Evolutionary conservation across 768 basidiomycete genomes (phyloP).

Genomic region (Mycena epipterygia): DNA sequence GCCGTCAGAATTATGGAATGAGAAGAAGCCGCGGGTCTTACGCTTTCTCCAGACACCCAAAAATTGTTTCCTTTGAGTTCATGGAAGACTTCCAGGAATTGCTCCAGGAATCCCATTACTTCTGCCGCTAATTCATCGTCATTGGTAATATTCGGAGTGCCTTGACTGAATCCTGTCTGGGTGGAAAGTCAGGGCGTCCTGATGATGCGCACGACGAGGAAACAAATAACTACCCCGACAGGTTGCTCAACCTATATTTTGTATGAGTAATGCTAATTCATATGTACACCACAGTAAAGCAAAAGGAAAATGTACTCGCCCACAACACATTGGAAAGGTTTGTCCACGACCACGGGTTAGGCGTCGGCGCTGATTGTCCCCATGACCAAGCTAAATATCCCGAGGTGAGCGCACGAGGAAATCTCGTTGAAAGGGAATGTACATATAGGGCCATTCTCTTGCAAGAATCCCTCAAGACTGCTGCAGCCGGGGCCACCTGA

Average conservation of each 20-base stretch:
- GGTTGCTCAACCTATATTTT: constrained; percentile 68
- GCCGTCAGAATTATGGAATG: not conserved
- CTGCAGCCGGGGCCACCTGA: constrained; percentile 80
- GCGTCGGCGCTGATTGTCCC: constrained; percentile 57
- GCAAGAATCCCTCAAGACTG: constrained; percentile 73
- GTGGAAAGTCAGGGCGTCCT: not conserved
- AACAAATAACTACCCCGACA: constrained; percentile 59
- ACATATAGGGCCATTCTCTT: constrained; percentile 76
- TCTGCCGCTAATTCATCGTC: constrained; percentile 71
- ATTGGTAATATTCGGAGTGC: constrained; percentile 69
- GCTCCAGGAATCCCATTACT: constrained; percentile 67
- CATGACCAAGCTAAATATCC: constrained; percentile 58
- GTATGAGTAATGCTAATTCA: not conserved
- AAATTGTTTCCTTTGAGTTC: constrained; percentile 79
- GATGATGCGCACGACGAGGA: not conserved
- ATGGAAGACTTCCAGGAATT: constrained; percentile 74
- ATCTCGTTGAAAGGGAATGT: constrained; percentile 38
- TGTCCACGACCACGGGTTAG: constrained; percentile 78
- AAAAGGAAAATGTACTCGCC: constrained; percentile 38
- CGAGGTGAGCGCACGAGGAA: not conserved
- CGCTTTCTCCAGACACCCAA: constrained; percentile 77
- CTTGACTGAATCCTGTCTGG: constrained; percentile 78
- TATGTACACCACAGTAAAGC: too few species aligned
- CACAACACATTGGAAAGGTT: constrained; percentile 76
- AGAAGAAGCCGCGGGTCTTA: constrained; percentile 46